Conservation (phyloP, 2,329 filamentous ascomycete genomes). For the Aspergillus tanneri region DNA sequence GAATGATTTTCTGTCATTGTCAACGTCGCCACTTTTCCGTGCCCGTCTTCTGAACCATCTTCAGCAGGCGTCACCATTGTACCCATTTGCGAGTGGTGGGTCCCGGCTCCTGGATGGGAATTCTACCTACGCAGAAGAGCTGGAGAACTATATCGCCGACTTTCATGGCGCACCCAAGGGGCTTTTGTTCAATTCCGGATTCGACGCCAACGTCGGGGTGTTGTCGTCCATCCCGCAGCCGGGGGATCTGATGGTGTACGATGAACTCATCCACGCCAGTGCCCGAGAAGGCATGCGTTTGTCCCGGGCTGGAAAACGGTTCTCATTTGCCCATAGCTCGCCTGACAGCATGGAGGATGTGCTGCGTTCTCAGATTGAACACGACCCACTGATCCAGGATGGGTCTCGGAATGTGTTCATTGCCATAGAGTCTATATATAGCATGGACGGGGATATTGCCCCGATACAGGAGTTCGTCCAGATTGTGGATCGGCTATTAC, state of each 20-base stretch:
- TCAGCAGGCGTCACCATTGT: conserved; percentile 30
- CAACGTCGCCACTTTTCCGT: conserved; percentile 49
- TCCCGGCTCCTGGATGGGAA: conserved; percentile 67
- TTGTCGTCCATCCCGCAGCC: conserved; percentile 60
- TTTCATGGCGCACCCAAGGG: conserved; percentile 61
- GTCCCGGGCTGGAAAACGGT: conserved; percentile 53
- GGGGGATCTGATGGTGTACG: conserved; percentile 66
- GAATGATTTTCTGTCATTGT: conserved; percentile 65
- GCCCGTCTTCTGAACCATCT: conserved; percentile 51
- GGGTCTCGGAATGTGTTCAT: conserved; percentile 61
- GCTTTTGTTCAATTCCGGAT: conserved; percentile 64
- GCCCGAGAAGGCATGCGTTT: conserved; percentile 73
- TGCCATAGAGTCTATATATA: conserved; percentile 71
- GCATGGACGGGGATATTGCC: conserved; percentile 77
- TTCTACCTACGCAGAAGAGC: conserved; percentile 57
- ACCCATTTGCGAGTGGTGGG: conserved; percentile 57
- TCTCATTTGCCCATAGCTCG: conserved; percentile 52
- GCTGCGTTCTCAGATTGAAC: conserved; percentile 31
- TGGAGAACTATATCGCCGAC: conserved; percentile 57
- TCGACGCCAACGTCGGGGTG: conserved; percentile 65
- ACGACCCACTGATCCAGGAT: conserved; percentile 32
- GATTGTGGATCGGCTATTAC: conserved; percentile 57
- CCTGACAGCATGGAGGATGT: conserved; percentile 38
- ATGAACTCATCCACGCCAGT: conserved; percentile 75
- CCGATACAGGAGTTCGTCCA: conserved; percentile 62